Conservation (phyloP, 768 basidiomycete genomes). For the Goffeauzyma gilvescens region DNA sequence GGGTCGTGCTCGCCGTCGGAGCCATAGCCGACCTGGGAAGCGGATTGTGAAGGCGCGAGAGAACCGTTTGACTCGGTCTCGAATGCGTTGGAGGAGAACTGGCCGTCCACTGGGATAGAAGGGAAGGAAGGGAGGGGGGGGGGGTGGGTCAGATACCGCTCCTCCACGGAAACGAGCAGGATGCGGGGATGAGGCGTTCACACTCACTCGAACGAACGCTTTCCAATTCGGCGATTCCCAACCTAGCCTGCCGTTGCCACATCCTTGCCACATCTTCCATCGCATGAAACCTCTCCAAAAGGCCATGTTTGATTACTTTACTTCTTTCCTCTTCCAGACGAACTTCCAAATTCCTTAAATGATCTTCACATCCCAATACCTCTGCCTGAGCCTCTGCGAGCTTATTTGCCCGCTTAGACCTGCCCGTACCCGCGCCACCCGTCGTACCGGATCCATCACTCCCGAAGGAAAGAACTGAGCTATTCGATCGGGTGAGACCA, state of each 20-base stretch:
- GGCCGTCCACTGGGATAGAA: constrained; percentile 9
- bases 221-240: constrained; percentile 25
- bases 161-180: too few relatives aligned
- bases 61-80: constrained; percentile 32
- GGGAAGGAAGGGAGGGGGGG: too few relatives aligned
- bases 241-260: constrained; percentile 28
- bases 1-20: constrained; percentile 8
- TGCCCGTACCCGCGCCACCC: constrained; percentile 17
- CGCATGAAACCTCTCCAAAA: constrained; percentile 29
- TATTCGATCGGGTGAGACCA: constrained; percentile 11
- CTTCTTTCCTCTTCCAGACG: constrained; percentile 28
- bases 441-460: constrained; percentile 17
- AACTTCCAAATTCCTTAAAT: constrained; percentile 26
- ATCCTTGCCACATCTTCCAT: constrained; percentile 31
- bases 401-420: constrained; percentile 22
- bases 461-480: constrained; percentile 16
- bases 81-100: constrained; percentile 21
- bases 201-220: constrained; percentile 16
- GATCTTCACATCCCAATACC: constrained; percentile 30
- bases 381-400: constrained; percentile 31
- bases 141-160: too few relatives aligned
- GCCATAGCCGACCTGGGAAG: constrained; percentile 25
- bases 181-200: too few relatives aligned
- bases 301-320: constrained; percentile 26
- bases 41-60: constrained; percentile 30